Evolutionary conservation across 148 eudicot species (phyloP).

Genomic region (Polygonum aviculare): DNA sequence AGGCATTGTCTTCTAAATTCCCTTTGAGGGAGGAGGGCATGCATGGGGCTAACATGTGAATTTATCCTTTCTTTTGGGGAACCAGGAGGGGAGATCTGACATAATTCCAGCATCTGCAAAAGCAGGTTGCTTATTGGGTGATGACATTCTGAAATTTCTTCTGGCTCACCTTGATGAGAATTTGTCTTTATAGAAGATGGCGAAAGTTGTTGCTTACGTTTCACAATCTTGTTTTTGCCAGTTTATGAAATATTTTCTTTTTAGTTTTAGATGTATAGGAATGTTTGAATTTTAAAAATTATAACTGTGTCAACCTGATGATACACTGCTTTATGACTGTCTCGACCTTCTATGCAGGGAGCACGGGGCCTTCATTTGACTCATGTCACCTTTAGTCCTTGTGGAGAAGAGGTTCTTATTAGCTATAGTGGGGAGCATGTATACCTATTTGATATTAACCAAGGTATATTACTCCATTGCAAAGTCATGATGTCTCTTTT

Average conservation of each 20-base stretch:
- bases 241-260: background rate
- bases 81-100: background rate
- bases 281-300: background rate
- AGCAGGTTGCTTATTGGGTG: background rate
- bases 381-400: constrained; percentile 89
- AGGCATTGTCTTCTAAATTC: background rate
- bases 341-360: constrained; percentile 38
- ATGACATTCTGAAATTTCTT: background rate
- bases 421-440: constrained; percentile 96
- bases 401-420: constrained; percentile 81
- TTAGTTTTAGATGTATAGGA: background rate
- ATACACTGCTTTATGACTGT: background rate
- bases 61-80: background rate
- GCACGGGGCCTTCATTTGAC: constrained; percentile 75
- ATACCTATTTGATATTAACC: constrained; percentile 80
- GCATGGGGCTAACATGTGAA: constrained; percentile 3
- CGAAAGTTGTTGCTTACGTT: background rate
- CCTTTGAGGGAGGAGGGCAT: background rate
- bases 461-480: constrained; percentile 33
- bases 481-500: background rate
- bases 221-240: background rate
- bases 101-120: background rate
- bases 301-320: background rate
- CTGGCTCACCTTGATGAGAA: background rate
- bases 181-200: background rate